Conservation (phyloP, 495 filamentous ascomycete species). For the Tuber calosporum region DNA sequence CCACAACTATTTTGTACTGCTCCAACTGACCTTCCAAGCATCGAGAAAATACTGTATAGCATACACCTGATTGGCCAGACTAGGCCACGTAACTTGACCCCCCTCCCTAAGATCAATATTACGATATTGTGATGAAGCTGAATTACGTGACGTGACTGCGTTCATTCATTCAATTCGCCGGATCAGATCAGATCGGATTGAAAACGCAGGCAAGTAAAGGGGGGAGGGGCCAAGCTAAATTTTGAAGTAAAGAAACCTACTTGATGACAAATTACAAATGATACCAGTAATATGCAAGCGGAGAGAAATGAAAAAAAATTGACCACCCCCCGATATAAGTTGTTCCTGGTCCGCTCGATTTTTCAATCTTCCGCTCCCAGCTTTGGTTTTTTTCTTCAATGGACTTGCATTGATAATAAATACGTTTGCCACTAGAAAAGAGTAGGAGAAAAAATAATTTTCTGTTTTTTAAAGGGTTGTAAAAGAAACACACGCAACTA, state of each 20-base stretch:
- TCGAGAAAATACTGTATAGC: too few species aligned
- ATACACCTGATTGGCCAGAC: neutral
- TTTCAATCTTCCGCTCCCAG: constrained; percentile 3
- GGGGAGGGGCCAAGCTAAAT: neutral
- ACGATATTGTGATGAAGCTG: neutral
- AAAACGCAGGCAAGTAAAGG: neutral
- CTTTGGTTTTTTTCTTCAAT: neutral
- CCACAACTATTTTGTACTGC: too few species aligned
- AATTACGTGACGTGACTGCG: neutral
- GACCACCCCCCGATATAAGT: neutral
- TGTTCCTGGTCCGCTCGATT: neutral
- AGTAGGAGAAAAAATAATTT: neutral
- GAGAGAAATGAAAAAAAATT: neutral
- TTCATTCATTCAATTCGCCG: neutral
- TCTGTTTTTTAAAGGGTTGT: neutral
- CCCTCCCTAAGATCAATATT: neutral
- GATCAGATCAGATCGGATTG: neutral
- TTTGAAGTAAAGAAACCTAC: neutral
- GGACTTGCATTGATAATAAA: neutral
- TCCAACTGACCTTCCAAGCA: too few species aligned
- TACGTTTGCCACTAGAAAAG: neutral
- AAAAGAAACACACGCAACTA: constrained; percentile 13
- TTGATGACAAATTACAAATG: neutral
- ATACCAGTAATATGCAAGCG: neutral
- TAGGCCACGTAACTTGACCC: neutral